A percentile compares a stretch with the other conserved stretches of the same genome.
Conservation (phyloP, 495 filamentous ascomycete genomes). For the Hypoxylon lienhwacheense region DNA sequence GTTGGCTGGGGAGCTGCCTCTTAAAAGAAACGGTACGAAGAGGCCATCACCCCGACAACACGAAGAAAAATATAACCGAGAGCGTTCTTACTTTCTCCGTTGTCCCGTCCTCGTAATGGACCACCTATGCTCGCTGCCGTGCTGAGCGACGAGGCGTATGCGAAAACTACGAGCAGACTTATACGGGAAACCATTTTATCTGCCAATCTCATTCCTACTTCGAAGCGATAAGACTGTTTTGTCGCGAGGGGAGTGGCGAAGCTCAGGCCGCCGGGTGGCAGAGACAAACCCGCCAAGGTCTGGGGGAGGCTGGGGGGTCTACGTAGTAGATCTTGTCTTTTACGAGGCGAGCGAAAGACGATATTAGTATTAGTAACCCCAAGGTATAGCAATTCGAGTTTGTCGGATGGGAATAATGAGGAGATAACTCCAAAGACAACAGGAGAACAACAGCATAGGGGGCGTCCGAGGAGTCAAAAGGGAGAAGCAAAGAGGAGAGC, state of each 20-base stretch:
- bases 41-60: background rate
- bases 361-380: no score
- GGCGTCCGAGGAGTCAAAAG: conserved; percentile 1
- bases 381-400: no score
- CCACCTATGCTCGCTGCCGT: conserved; percentile 1
- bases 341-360: no score
- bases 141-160: conserved; percentile 7
- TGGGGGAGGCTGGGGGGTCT: no score
- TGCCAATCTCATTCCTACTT: background rate
- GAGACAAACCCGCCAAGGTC: background rate
- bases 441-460: background rate
- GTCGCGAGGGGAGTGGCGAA: background rate
- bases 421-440: background rate
- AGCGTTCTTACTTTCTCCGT: conserved; percentile 23
- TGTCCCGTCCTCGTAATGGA: conserved; percentile 4
- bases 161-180: conserved; percentile 5
- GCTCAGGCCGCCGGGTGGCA: background rate
- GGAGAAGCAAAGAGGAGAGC: no score
- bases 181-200: conserved; percentile 6
- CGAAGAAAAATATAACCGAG: background rate
- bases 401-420: background rate
- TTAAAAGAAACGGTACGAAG: background rate
- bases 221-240: background rate
- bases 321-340: no score
- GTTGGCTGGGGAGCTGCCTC: background rate